phyloP scores from a whole-genome alignment of 2,329 filamentous ascomycete genomes.

The Sporothrix phasma region DNA sequence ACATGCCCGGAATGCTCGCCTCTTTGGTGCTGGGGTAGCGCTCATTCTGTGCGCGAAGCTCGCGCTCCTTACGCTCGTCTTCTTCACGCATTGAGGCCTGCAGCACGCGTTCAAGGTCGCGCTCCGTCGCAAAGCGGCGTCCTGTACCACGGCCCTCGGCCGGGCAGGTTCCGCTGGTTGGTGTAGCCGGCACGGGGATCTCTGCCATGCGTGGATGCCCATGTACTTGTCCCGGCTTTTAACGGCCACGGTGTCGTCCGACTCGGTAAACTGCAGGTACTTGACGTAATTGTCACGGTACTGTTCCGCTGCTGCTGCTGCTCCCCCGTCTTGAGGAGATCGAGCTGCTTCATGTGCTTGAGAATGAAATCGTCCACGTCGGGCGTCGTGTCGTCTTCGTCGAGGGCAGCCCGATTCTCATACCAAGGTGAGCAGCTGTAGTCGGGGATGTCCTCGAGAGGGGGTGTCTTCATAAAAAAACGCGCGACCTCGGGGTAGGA shows the following conservation, averaged over 20 bases:
- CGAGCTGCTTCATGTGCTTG: constrained; percentile 34
- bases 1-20: constrained; percentile 62
- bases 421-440: constrained; percentile 39
- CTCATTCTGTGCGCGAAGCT: constrained; percentile 53
- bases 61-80: constrained; percentile 59
- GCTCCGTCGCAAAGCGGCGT: constrained; percentile 57
- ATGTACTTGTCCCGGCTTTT: constrained; percentile 47
- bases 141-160: constrained; percentile 44
- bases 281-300: constrained; percentile 40
- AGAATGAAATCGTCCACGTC: constrained; percentile 38
- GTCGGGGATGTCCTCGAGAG: constrained; percentile 43
- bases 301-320: constrained; percentile 32
- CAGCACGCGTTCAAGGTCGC: constrained; percentile 61
- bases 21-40: constrained; percentile 69
- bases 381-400: constrained; percentile 32
- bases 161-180: constrained; percentile 41
- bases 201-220: constrained; percentile 27
- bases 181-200: constrained; percentile 27
- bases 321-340: constrained; percentile 28
- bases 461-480: constrained; percentile 44
- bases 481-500: constrained; percentile 40
- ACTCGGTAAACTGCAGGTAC: constrained; percentile 47
- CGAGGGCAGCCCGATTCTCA: constrained; percentile 36
- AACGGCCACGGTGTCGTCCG: constrained; percentile 43
- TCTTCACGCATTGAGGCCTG: constrained; percentile 63